Evolutionary conservation across 352 stramenopile genomes (phyloP).

Genomic region (Pythium volutum): DNA sequence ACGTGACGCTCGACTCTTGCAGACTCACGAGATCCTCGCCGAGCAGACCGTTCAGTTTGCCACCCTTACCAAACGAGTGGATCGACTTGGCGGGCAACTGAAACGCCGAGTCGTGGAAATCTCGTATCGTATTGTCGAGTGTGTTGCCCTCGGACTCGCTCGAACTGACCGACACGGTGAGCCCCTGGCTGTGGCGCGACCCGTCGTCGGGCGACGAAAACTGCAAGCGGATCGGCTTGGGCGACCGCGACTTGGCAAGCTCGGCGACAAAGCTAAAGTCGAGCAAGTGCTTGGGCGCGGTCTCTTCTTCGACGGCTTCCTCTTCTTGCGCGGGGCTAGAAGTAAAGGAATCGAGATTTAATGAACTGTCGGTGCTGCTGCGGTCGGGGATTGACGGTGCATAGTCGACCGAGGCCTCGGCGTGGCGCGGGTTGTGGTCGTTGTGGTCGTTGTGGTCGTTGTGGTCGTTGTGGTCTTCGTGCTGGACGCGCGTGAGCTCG

Average conservation of each 20-base stretch:
- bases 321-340: slow-evolving; percentile 26
- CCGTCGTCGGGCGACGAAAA: slow-evolving; percentile 25
- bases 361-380: not conserved
- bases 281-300: slow-evolving; percentile 4
- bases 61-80: not conserved
- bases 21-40: slow-evolving; percentile 10
- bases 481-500: slow-evolving; percentile 3
- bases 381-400: too few species aligned
- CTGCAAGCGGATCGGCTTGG: slow-evolving; percentile 6
- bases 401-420: too few species aligned
- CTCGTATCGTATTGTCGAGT: slow-evolving; percentile 32
- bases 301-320: slow-evolving; percentile 25
- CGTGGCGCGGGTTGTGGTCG: too few species aligned
- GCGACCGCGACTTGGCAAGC: slow-evolving; percentile 13
- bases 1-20: slow-evolving; percentile 39
- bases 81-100: slow-evolving; percentile 30
- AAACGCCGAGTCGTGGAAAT: slow-evolving; percentile 71
- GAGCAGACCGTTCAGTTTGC: not conserved
- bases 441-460: slow-evolving; percentile 7
- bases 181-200: slow-evolving; percentile 7
- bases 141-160: not conserved
- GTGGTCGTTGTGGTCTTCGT: slow-evolving; percentile 16
- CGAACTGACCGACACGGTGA: slow-evolving; percentile 28
- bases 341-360: not conserved
- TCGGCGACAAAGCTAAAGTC: slow-evolving; percentile 14